Base-by-base conservation (phyloP, 208 protist species). In the Leptomonas seymouri region DNA sequence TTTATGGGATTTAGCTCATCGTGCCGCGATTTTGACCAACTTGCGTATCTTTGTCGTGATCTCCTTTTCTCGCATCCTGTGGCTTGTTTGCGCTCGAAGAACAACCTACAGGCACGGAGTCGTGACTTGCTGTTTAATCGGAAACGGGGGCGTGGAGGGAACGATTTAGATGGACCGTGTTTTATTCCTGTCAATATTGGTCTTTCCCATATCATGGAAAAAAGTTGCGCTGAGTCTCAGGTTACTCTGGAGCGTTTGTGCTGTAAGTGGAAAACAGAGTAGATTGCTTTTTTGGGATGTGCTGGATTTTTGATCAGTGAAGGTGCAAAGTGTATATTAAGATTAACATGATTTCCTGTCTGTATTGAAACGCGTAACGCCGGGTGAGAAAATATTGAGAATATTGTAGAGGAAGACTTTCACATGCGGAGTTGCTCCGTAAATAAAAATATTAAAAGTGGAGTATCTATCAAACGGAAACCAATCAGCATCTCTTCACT, bases 11-110 rank as follows among this genome's bases (percentile, higher is more conserved):
- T 74, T 42, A 92, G 89, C 48, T 68, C 79, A 1, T 81, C 86
- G 0, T 89, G 81, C 53, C 89, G 89, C 18, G 85, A 91, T 77
- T 90, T 86, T 56, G 86, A 92, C 49, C 84, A 88, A 59, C 67
- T 94, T 5, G 89, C 84, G 7, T 72, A 83, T 45, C 54, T 94
- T 14, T 89, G 85, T 54, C 72, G 89, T 25, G 80, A 78, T 81
- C 69, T 73, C 39, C 31, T 87, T 46, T 84, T 87, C 49, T 75
- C 79, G 27, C 74, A 79, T 27, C 67, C 45, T 39, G 23, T 42
- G 25, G 69, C 34, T 21, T 25, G 56, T 44, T 63, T 67, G 36
- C 15, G 41, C 11, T 63, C 60, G 2, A 46, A 59, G 28, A 9
- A 71, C 20, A 67, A 67, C 8, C 27, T 54, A 39, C 42, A 34